Evolutionary conservation across 768 basidiomycete genomes (phyloP).

Genomic region (Pisolithus orientalis): DNA sequence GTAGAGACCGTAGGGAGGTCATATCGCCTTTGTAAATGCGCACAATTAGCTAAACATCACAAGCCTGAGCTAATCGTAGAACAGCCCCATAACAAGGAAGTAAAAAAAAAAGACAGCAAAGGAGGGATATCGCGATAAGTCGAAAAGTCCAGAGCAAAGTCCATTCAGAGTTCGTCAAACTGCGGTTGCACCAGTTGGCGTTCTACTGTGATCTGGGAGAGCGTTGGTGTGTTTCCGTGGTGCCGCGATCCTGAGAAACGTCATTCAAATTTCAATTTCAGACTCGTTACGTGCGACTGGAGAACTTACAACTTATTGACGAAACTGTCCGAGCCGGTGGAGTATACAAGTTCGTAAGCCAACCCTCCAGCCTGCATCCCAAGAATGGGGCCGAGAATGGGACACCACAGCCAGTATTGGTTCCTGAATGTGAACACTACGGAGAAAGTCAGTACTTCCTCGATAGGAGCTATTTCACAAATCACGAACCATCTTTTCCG

Average conservation of each 20-base stretch:
- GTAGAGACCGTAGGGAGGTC: too few relatives aligned
- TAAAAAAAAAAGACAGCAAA: too few relatives aligned
- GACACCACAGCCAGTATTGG: conserved; percentile 75
- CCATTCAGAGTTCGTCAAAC: neutral
- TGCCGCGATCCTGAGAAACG: neutral
- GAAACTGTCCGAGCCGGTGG: conserved; percentile 47
- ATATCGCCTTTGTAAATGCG: too few relatives aligned
- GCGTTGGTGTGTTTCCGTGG: too few relatives aligned
- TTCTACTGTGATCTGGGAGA: too few relatives aligned
- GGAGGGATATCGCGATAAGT: too few relatives aligned
- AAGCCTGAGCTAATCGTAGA: too few relatives aligned
- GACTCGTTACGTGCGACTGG: too few relatives aligned
- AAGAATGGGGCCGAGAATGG: conserved; percentile 50
- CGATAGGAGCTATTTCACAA: neutral
- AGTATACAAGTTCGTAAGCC: conserved; percentile 55
- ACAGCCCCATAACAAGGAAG: too few relatives aligned
- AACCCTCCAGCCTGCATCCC: conserved; percentile 51
- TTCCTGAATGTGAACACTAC: conserved; percentile 28
- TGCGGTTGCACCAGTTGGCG: neutral
- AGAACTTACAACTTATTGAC: conserved; percentile 45
- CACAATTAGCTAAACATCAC: too few relatives aligned
- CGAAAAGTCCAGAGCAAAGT: too few relatives aligned
- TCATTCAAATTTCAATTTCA: neutral
- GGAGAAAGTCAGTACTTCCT: neutral
- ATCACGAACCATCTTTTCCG: conserved; percentile 41